Evolutionary conservation across 257 asterid genomes (phyloP).

Genomic region (Solanum ossicruentum): DNA sequence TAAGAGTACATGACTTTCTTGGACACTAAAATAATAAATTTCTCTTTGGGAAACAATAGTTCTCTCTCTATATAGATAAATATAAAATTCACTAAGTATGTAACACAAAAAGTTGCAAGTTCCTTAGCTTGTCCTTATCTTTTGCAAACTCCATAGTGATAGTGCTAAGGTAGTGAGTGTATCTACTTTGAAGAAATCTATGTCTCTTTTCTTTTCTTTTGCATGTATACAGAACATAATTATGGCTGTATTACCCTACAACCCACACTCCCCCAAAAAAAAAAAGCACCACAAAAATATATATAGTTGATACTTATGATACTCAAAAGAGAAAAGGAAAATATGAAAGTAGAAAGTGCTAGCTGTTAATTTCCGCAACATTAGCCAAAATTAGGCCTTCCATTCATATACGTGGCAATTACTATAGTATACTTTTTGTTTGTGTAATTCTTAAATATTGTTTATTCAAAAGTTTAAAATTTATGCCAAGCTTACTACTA

Average conservation of each 20-base stretch:
- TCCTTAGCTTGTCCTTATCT: slow-evolving; percentile 5
- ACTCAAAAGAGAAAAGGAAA: neutral
- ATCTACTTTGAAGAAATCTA: neutral
- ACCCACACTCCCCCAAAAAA: neutral
- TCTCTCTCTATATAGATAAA: neutral
- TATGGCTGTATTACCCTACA: neutral
- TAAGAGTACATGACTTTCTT: neutral
- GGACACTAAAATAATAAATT: neutral
- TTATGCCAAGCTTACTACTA: neutral
- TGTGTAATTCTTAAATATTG: neutral
- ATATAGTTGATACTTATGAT: neutral
- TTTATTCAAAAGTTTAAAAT: neutral
- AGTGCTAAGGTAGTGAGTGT: neutral
- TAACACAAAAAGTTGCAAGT: neutral
- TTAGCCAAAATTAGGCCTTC: neutral
- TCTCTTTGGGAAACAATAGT: neutral
- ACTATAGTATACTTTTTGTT: neutral
- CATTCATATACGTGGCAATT: neutral
- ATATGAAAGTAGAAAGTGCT: neutral
- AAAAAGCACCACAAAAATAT: neutral
- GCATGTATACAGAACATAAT: neutral
- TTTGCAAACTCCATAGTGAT: neutral
- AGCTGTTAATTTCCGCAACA: neutral
- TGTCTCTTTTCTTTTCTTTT: neutral
- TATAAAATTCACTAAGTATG: neutral